Evolutionary conservation across 345 rosid genomes (phyloP).

Genomic region (Arabidopsis arenosa): DNA sequence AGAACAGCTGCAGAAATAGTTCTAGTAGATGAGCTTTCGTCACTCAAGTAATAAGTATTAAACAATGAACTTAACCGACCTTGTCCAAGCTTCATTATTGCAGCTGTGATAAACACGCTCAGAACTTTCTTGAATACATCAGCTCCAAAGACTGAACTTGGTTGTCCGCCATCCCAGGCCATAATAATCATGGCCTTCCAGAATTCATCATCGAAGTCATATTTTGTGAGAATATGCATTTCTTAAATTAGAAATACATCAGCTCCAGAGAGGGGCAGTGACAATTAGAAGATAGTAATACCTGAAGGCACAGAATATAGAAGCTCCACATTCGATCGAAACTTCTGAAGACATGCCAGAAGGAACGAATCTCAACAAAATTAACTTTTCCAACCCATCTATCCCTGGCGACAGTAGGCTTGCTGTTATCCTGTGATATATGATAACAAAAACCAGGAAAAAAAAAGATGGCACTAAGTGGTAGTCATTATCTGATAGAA

Average conservation of each 20-base stretch:
- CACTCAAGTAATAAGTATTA: constrained; percentile 14
- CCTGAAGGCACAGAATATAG: constrained; percentile 91
- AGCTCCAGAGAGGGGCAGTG: constrained; percentile 6
- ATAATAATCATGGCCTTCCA: constrained; percentile 89
- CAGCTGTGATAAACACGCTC: constrained; percentile 95
- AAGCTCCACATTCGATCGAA: constrained; percentile 99
- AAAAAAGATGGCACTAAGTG: background rate
- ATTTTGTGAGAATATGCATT: constrained; percentile 28
- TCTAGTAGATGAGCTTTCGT: constrained; percentile 20
- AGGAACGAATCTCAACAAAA: constrained; percentile 96
- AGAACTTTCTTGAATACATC: constrained; percentile 81
- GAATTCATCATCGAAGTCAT: constrained; percentile 38
- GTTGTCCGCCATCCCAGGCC: constrained; percentile 93
- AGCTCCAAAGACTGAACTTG: constrained; percentile 55
- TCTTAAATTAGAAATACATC: background rate
- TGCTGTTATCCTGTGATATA: constrained; percentile 66
- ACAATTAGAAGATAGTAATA: constrained; percentile 35
- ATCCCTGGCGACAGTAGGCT: constrained; percentile 58
- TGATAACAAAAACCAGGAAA: background rate
- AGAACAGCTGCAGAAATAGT: constrained; percentile 72
- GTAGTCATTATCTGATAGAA: constrained; percentile 13
- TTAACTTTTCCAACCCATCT: constrained; percentile 97
- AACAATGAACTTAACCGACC: constrained; percentile 54
- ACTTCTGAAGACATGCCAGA: constrained; percentile 98
- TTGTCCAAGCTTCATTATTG: constrained; percentile 96